A percentile compares a stretch with the other conserved stretches of the same genome.
phyloP scores from a whole-genome alignment of 2,329 filamentous ascomycete genomes.

The Fusarium sp. region DNA sequence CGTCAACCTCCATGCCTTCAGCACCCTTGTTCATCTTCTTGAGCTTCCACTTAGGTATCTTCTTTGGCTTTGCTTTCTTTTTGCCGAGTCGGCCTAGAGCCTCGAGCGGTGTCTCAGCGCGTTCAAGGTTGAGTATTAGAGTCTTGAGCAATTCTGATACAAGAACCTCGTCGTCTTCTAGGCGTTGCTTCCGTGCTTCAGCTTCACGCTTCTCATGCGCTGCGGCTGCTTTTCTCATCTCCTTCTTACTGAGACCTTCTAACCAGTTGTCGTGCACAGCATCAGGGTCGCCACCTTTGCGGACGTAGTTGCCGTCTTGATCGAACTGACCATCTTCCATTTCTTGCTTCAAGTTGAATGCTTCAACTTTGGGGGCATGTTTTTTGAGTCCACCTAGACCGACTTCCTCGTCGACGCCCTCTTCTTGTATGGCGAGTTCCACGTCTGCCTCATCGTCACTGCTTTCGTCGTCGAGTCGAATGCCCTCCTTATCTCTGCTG shows the following conservation, averaged over 20 bases:
- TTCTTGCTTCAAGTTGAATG: constrained; percentile 92
- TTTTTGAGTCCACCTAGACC: constrained; percentile 91
- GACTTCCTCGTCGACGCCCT: constrained; percentile 86
- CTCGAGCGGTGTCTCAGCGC: constrained; percentile 87
- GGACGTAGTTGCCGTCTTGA: constrained; percentile 88
- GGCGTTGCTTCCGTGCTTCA: constrained; percentile 76
- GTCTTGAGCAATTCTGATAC: constrained; percentile 78
- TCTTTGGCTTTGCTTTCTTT: constrained; percentile 68
- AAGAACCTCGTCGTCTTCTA: constrained; percentile 78
- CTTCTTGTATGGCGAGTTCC: constrained; percentile 77
- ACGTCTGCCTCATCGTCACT: constrained; percentile 75
- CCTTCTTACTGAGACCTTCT: constrained; percentile 91
- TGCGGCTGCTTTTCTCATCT: constrained; percentile 87
- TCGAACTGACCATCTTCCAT: constrained; percentile 95
- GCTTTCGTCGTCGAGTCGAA: constrained; percentile 69
- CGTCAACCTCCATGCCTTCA: constrained; percentile 77
- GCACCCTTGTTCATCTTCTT: constrained; percentile 71
- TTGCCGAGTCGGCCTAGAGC: constrained; percentile 85
- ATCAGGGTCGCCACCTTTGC: constrained; percentile 89
- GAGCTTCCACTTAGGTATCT: constrained; percentile 74
- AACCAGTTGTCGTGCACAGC: constrained; percentile 93
- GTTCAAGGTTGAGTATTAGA: constrained; percentile 79
- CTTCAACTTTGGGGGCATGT: constrained; percentile 93
- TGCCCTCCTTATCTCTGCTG: constrained; percentile 79
- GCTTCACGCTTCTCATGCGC: constrained; percentile 87